phyloP scores from a whole-genome alignment of 768 basidiomycete species.

The Rhizopogon vinicolor region DNA sequence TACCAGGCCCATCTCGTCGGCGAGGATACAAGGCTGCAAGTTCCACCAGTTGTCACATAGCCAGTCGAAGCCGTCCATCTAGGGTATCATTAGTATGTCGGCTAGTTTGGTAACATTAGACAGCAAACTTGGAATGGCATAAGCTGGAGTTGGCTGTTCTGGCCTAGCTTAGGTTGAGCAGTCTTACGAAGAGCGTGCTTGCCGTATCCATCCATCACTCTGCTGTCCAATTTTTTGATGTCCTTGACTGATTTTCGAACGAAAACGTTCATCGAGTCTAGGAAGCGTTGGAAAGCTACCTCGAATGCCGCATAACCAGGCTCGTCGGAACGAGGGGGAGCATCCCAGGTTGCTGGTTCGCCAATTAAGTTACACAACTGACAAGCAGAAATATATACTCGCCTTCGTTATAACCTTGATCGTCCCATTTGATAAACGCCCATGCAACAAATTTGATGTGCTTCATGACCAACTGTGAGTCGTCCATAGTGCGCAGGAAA shows the following conservation, averaged over 20 bases:
- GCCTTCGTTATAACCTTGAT: conserved; percentile 93
- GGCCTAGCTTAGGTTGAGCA: conserved; percentile 63
- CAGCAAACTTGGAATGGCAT: conserved; percentile 81
- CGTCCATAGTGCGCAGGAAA: conserved; percentile 39
- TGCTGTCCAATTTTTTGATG: conserved; percentile 42
- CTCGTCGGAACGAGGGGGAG: conserved; percentile 65
- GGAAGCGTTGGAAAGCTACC: conserved; percentile 60
- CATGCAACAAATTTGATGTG: conserved; percentile 65
- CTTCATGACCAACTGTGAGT: conserved; percentile 32
- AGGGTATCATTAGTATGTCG: conserved; percentile 7
- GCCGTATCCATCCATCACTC: conserved; percentile 54
- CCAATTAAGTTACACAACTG: background rate
- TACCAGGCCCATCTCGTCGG: conserved; percentile 97
- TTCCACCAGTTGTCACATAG: conserved; percentile 87
- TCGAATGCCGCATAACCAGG: conserved; percentile 59
- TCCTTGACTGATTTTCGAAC: conserved; percentile 46
- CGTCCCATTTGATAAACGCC: conserved; percentile 91
- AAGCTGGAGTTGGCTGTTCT: conserved; percentile 55
- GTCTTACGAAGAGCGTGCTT: conserved; percentile 38
- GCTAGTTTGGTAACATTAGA: background rate
- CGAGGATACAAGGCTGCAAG: conserved; percentile 80
- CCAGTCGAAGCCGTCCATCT: conserved; percentile 85
- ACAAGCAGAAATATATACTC: background rate
- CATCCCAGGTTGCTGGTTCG: conserved; percentile 82
- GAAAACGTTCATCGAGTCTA: conserved; percentile 55